Percentiles rank a stretch among this genome's conserved stretches.
These are phyloP conservation scores for Zygoascus biomembranicola DNA, from an alignment of 805 yeast genomes.

Conservation along the genomic window DNA sequence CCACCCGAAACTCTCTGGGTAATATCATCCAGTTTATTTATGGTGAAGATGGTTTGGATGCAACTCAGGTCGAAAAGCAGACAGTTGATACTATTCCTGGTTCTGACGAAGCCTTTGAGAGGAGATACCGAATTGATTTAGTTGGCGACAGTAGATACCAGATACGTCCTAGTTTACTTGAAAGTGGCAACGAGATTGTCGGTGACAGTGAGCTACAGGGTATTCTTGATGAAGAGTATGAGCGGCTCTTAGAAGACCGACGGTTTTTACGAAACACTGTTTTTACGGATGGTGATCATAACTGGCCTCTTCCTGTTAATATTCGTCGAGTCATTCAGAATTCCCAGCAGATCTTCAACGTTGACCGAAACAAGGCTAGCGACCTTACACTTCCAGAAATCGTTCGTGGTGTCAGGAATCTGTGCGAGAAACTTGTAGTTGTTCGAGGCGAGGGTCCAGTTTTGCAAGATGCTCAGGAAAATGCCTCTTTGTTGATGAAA, in stretches of 20 bases:
- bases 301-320: slow-evolving; percentile 97
- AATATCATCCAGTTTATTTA: slow-evolving; percentile 92
- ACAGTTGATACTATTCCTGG: slow-evolving; percentile 94
- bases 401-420: slow-evolving; percentile 57
- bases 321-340: slow-evolving; percentile 94
- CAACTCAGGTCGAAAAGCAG: slow-evolving; percentile 95
- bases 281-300: slow-evolving; percentile 87
- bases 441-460: slow-evolving; percentile 74
- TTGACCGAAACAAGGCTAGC: slow-evolving; percentile 83
- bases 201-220: slow-evolving; percentile 84
- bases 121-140: slow-evolving; percentile 77
- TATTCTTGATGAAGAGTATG: slow-evolving; percentile 74
- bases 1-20: slow-evolving; percentile 95
- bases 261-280: slow-evolving; percentile 65
- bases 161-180: slow-evolving; percentile 65
- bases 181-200: slow-evolving; percentile 81
- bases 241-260: slow-evolving; percentile 72
- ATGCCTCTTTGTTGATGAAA: slow-evolving; percentile 85
- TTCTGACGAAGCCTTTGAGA: slow-evolving; percentile 72
- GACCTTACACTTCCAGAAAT: slow-evolving; percentile 82
- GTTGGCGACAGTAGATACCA: slow-evolving; percentile 49
- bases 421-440: slow-evolving; percentile 62
- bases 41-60: slow-evolving; percentile 99
- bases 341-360: slow-evolving; percentile 93
- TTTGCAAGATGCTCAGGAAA: slow-evolving; percentile 77